Percentiles rank a stretch among this genome's conserved stretches.
phyloP scores from a whole-genome alignment of 495 filamentous ascomycete genomes.

The Daldinia childiae region DNA sequence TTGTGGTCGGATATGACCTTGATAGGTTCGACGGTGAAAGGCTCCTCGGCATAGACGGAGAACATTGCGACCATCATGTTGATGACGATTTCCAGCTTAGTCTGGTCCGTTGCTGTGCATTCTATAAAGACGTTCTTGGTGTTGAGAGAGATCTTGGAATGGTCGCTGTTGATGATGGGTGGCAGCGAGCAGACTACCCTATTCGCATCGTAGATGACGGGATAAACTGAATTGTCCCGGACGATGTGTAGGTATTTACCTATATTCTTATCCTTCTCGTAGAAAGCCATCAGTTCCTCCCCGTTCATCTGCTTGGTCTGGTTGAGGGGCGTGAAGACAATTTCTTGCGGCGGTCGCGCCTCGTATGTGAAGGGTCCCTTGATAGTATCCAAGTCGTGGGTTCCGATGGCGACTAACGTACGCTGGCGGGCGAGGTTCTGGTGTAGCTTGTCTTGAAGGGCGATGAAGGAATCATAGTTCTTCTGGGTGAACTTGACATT shows the following conservation, averaged over 20 bases:
- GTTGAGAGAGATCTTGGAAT: constrained; percentile 90
- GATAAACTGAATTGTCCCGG: constrained; percentile 90
- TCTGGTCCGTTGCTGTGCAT: constrained; percentile 95
- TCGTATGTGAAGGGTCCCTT: constrained; percentile 97
- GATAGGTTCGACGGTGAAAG: constrained; percentile 92
- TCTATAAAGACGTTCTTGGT: constrained; percentile 97
- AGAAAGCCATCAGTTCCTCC: constrained; percentile 91
- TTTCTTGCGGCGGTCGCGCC: constrained; percentile 88
- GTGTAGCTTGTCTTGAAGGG: constrained; percentile 96
- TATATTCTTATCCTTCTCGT: constrained; percentile 78
- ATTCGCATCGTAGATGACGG: constrained; percentile 94
- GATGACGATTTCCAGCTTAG: constrained; percentile 95
- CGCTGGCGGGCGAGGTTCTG: constrained; percentile 93
- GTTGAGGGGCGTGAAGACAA: constrained; percentile 90
- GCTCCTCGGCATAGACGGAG: constrained; percentile 85
- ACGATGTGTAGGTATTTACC: constrained; percentile 87
- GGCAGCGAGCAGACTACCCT: constrained; percentile 90
- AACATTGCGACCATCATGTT: constrained; percentile 98
- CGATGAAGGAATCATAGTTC: constrained; percentile 96
- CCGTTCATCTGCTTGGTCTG: constrained; percentile 88
- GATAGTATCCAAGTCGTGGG: constrained; percentile 94
- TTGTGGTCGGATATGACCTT: constrained; percentile 94
- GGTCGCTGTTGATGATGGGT: constrained; percentile 96
- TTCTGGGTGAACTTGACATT: constrained; percentile 90
- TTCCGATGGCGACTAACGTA: constrained; percentile 94